A percentile compares a stretch with the other conserved stretches of the same genome.
phyloP scores from a whole-genome alignment of 805 yeast genomes.

The Ogataea neopini region DNA sequence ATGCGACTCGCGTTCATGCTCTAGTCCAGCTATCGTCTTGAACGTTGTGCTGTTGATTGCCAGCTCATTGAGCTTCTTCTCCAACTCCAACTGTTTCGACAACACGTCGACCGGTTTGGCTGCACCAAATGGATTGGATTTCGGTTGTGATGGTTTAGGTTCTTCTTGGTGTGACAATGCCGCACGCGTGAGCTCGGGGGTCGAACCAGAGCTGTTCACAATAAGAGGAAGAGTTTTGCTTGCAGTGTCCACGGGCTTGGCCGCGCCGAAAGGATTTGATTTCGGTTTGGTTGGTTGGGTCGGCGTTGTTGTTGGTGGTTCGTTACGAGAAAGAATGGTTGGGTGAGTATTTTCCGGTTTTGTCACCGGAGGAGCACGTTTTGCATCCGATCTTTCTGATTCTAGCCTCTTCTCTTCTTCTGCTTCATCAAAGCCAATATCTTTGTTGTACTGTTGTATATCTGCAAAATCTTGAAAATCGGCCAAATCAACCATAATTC shows the following conservation, averaged over 20 bases:
- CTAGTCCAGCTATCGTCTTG: constrained; percentile 30
- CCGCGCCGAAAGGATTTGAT: constrained; percentile 75
- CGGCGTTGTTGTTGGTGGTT: neutral
- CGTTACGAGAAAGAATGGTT: neutral
- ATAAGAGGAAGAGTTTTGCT: constrained; percentile 17
- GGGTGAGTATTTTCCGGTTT: neutral
- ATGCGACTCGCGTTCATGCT: constrained; percentile 18
- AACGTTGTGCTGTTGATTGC: constrained; percentile 48
- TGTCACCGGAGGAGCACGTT: neutral
- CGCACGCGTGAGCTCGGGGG: constrained; percentile 24
- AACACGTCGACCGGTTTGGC: constrained; percentile 85
- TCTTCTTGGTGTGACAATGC: constrained; percentile 3
- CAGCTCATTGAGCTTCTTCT: constrained; percentile 43
- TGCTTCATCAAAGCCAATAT: constrained; percentile 30
- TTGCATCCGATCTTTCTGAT: constrained; percentile 5
- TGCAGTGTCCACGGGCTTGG: constrained; percentile 59
- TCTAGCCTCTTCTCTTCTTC: constrained; percentile 26
- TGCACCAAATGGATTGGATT: constrained; percentile 72
- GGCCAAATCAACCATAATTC: constrained; percentile 38
- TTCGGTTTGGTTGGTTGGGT: constrained; percentile 36
- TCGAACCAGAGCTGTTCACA: neutral
- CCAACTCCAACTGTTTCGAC: constrained; percentile 63
- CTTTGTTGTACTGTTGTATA: constrained; percentile 32
- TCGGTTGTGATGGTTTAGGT: constrained; percentile 33
- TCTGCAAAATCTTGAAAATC: constrained; percentile 41